These are phyloP conservation scores for Naganishia kalamii DNA, from an alignment of 768 basidiomycete genomes.

Conservation along the genomic window DNA sequence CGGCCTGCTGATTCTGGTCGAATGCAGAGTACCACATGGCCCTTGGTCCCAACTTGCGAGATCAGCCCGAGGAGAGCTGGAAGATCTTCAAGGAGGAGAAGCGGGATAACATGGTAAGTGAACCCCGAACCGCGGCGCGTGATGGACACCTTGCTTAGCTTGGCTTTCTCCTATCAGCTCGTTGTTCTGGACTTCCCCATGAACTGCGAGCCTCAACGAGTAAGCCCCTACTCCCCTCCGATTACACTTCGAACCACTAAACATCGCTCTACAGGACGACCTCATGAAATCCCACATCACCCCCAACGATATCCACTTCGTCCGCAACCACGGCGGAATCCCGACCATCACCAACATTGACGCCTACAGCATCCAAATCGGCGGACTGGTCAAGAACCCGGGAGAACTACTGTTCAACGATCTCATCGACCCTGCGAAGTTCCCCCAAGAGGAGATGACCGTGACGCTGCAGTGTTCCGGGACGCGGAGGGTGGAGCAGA, in stretches of 20 bases:
- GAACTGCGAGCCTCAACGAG: constrained; percentile 53
- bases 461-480: constrained; percentile 58
- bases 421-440: constrained; percentile 51
- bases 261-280: background rate
- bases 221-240: background rate
- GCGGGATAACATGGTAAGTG: constrained; percentile 17
- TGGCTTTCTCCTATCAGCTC: constrained; percentile 48
- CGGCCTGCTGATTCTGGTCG: too few species aligned
- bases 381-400: constrained; percentile 53
- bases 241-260: background rate
- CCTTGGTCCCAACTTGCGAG: constrained; percentile 47
- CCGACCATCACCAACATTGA: constrained; percentile 52
- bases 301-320: constrained; percentile 38
- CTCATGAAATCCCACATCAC: constrained; percentile 18
- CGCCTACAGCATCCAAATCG: constrained; percentile 53
- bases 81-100: constrained; percentile 55
- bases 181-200: constrained; percentile 57
- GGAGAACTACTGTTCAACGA: constrained; percentile 52
- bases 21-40: constrained; percentile 54
- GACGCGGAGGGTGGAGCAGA: constrained; percentile 55
- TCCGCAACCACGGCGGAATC: constrained; percentile 56
- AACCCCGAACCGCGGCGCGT: background rate
- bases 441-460: constrained; percentile 51
- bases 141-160: background rate
- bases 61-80: constrained; percentile 49